These are phyloP conservation scores for Penicillium coffeae DNA, from an alignment of 495 filamentous ascomycete genomes.

Conservation along the genomic window DNA sequence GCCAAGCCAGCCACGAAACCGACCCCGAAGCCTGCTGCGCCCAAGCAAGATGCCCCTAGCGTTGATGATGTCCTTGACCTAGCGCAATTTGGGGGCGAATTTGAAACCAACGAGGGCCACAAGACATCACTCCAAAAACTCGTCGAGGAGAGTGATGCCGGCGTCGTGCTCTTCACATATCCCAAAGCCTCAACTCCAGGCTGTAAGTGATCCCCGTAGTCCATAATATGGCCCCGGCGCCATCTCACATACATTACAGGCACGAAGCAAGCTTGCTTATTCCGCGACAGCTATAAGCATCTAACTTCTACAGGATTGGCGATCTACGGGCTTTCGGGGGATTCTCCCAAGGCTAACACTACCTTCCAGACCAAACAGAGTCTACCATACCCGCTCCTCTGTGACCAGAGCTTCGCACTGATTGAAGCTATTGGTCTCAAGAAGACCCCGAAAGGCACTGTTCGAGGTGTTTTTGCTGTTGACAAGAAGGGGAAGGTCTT, in stretches of 20 bases:
- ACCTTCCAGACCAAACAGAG: slow-evolving; percentile 86
- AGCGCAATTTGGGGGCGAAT: slow-evolving; percentile 72
- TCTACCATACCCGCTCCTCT: slow-evolving; percentile 84
- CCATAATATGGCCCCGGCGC: neutral
- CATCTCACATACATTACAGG: slow-evolving; percentile 43
- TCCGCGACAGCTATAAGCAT: slow-evolving; percentile 74
- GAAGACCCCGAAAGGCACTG: slow-evolving; percentile 72
- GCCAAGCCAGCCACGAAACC: neutral
- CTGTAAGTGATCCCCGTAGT: slow-evolving; percentile 61
- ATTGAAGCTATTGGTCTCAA: slow-evolving; percentile 73
- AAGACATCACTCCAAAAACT: slow-evolving; percentile 74
- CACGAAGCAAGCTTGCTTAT: slow-evolving; percentile 88
- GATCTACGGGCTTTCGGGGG: slow-evolving; percentile 84
- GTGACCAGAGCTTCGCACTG: slow-evolving; percentile 68
- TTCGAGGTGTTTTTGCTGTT: slow-evolving; percentile 80
- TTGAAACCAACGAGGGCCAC: slow-evolving; percentile 78
- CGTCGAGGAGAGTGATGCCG: slow-evolving; percentile 75
- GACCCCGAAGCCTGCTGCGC: slow-evolving; percentile 7
- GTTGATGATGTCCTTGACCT: slow-evolving; percentile 57
- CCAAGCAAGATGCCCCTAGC: slow-evolving; percentile 39
- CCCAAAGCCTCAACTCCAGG: slow-evolving; percentile 93
- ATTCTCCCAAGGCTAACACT: slow-evolving; percentile 84
- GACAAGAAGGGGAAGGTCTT: slow-evolving; percentile 60
- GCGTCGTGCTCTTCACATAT: slow-evolving; percentile 92
- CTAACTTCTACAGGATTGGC: slow-evolving; percentile 77